Conservation (phyloP, 164 flowering plant genomes). For the Vitis rupestris region DNA sequence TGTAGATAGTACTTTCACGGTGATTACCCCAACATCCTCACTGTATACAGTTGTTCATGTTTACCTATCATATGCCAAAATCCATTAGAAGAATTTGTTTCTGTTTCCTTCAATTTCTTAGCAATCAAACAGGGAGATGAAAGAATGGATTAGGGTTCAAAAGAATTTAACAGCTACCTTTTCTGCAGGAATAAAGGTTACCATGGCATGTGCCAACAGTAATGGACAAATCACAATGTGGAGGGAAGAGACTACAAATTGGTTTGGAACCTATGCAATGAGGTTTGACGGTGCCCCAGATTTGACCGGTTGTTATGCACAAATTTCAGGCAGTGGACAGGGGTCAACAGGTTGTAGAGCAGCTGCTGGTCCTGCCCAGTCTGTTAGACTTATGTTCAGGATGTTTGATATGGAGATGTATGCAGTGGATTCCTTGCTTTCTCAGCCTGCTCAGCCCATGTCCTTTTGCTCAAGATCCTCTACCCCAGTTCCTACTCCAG, state of each 20-base stretch:
- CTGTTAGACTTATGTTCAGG: constrained; percentile 46
- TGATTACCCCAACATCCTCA: too few relatives aligned
- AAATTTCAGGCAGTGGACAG: constrained; percentile 44
- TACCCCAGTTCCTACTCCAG: constrained; percentile 29
- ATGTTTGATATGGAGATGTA: constrained; percentile 68
- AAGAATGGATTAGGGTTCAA: neutral
- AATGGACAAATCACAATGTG: constrained; percentile 50
- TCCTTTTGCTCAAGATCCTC: constrained; percentile 59
- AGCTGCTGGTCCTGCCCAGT: constrained; percentile 56
- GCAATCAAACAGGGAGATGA: neutral
- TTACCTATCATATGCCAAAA: too few relatives aligned
- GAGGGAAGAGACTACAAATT: constrained; percentile 68
- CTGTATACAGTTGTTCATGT: too few relatives aligned
- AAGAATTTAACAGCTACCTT: neutral
- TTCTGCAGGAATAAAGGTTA: constrained; percentile 72
- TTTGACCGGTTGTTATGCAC: constrained; percentile 57
- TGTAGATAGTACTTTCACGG: neutral
- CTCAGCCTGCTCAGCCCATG: constrained; percentile 81
- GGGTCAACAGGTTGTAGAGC: constrained; percentile 49
- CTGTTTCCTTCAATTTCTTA: neutral
- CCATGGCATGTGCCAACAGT: constrained; percentile 50
- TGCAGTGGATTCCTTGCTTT: constrained; percentile 57
- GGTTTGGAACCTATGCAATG: constrained; percentile 68
- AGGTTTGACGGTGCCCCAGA: constrained; percentile 69
- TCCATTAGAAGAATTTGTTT: too few relatives aligned